Evolutionary conservation across 192 early-diverging fungal genomes (phyloP), one percentile per base, ranked within the genome.

Genomic region (Coemansia furcata): DNA sequence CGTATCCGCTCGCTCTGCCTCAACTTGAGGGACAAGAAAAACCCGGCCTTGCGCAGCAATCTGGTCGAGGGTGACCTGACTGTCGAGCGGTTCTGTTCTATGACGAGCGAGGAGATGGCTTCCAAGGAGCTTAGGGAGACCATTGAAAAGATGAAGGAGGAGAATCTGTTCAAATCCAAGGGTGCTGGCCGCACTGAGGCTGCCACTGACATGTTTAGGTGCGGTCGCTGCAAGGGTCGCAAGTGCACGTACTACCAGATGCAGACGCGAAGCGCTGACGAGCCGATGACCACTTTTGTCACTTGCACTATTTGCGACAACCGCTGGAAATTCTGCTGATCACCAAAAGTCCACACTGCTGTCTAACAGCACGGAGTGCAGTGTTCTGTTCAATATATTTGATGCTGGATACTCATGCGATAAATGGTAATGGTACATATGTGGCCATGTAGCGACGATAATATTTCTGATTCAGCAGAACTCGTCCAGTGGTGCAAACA

Each of bases 271-370:
- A 91, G 89, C 60, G 97, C 97, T 12, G 97, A 99, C 86, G 97
- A 99, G 84, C 97, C 97, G 21, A 99, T 99, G 97, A 96, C 94
- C 4, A 96, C 94, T 0, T 97, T 97, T 85, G 96, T 98, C 40
- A 95, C 93, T 0, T 98, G 96, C 70, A 78, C 86, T 37, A 84
- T 82, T 26, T 98, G 96, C 77, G 84, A 86, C 33, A 92, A 96
- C 68, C 84, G 85, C 23, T 97, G 95, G 95, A 97, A 95, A 85
- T 79, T 76, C 32, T 72, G 67, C 36, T 76, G 55, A 43, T 35
- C 35, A 26, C 46, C 10, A 29, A 21, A 33, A 29, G 23, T 57
- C 12, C 54, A 33, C 54, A 33, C 54, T 33, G 26, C 32, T 33
- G 12, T 33, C 54, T 32, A 60, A n/a, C 35, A 19, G 26, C 19